Conservation (phyloP, 2,329 filamentous ascomycete genomes). For the Claviceps sp. region DNA sequence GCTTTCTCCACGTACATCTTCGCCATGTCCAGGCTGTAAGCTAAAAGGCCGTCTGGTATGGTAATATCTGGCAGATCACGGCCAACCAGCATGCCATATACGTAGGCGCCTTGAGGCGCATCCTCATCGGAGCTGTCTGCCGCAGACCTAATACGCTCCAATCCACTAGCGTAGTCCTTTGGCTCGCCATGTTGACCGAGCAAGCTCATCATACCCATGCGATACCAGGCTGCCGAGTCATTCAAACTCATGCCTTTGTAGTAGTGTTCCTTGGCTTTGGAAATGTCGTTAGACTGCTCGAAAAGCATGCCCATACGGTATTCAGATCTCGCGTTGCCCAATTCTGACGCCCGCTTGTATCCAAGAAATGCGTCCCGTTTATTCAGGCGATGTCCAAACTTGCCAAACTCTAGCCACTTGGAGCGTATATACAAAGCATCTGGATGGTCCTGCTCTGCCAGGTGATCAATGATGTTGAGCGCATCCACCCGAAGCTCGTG, state of each 20-base stretch:
- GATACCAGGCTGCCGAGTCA: constrained; percentile 77
- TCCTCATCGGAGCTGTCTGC: constrained; percentile 89
- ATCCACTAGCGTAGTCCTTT: constrained; percentile 64
- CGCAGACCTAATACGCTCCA: constrained; percentile 71
- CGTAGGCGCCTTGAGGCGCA: constrained; percentile 88
- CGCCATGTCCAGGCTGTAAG: constrained; percentile 58
- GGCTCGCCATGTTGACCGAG: constrained; percentile 84
- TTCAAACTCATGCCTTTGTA: constrained; percentile 62
- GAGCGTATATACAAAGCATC: constrained; percentile 88
- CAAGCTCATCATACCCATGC: constrained; percentile 94
- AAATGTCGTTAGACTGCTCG: constrained; percentile 84
- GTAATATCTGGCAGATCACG: constrained; percentile 83
- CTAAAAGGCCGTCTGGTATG: constrained; percentile 57
- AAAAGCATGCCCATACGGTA: constrained; percentile 98
- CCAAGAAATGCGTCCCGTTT: constrained; percentile 87
- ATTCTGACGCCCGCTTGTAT: constrained; percentile 74
- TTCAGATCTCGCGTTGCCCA: constrained; percentile 77
- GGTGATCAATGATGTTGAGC: constrained; percentile 79
- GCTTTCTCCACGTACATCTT: constrained; percentile 91
- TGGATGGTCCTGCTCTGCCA: constrained; percentile 83
- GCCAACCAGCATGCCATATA: constrained; percentile 88
- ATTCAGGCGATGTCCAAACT: constrained; percentile 80
- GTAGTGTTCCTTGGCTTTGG: constrained; percentile 86
- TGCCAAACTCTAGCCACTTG: constrained; percentile 97
- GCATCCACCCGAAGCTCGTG: constrained; percentile 81